A percentile compares a stretch with the other conserved stretches of the same genome.
Evolutionary conservation across 2,329 filamentous ascomycete genomes (phyloP).

Genomic region (Chaetomium sp.): DNA sequence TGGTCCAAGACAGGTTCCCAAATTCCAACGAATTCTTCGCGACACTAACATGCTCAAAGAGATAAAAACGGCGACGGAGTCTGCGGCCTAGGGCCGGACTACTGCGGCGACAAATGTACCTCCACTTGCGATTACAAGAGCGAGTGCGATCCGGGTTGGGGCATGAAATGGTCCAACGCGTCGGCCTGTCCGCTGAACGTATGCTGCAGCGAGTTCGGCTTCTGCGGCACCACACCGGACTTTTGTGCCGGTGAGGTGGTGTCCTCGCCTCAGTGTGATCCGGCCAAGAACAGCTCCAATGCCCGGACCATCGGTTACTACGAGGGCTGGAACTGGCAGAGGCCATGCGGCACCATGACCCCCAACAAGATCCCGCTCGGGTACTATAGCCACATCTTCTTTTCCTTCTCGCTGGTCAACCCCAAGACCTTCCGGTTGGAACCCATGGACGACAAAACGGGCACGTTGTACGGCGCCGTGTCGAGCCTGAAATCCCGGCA

Average conservation of each 20-base stretch:
- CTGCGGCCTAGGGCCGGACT: background rate
- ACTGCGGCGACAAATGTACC: conserved; percentile 5
- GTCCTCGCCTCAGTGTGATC: conserved; percentile 1
- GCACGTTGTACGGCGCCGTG: conserved; percentile 25
- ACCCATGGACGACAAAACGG: background rate
- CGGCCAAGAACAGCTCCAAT: conserved; percentile 1
- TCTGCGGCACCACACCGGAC: conserved; percentile 28
- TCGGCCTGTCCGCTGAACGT: conserved; percentile 33
- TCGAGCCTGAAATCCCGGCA: conserved; percentile 26
- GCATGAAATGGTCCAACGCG: background rate
- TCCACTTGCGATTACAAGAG: background rate
- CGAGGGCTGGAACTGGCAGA: conserved; percentile 21
- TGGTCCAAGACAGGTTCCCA: background rate
- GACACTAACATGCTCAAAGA: background rate
- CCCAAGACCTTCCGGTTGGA: background rate
- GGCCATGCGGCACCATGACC: conserved; percentile 16
- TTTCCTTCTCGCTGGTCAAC: background rate
- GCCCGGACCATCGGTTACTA: conserved; percentile 24
- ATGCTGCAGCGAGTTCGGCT: conserved; percentile 31
- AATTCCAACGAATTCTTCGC: background rate
- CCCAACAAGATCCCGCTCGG: background rate
- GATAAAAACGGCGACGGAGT: background rate
- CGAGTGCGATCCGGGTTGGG: conserved; percentile 8
- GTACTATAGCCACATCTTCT: conserved; percentile 1
- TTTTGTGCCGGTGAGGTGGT: conserved; percentile 23